A percentile compares a stretch with the other conserved stretches of the same genome.
Conservation (phyloP, 352 stramenopile genomes). For the Globisporangium middletonii region DNA sequence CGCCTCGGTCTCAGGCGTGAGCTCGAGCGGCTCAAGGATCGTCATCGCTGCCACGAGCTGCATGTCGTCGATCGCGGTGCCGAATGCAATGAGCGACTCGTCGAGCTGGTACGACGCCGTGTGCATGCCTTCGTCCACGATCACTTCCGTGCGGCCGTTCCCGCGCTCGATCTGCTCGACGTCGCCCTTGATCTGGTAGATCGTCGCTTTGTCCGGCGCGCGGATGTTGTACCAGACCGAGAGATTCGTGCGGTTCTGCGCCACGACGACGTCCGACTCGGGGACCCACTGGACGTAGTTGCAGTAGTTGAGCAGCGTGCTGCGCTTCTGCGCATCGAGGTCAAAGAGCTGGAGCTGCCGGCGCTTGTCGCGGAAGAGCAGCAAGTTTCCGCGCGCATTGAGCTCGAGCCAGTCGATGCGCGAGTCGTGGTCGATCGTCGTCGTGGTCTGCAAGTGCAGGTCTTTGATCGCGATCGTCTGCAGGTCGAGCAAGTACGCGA, state of each 20-base stretch:
- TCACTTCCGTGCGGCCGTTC: slow-evolving; percentile 92
- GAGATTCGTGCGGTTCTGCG: slow-evolving; percentile 88
- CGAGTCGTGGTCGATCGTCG: slow-evolving; percentile 89
- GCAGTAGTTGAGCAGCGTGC: slow-evolving; percentile 91
- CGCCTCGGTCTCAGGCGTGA: slow-evolving; percentile 88
- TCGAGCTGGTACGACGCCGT: slow-evolving; percentile 91
- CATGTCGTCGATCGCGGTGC: slow-evolving; percentile 90
- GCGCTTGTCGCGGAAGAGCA: slow-evolving; percentile 92
- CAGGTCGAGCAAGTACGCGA: slow-evolving; percentile 91
- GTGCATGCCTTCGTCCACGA: slow-evolving; percentile 93
- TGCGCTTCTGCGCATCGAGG: slow-evolving; percentile 78
- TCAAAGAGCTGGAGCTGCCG: slow-evolving; percentile 91
- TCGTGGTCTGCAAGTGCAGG: slow-evolving; percentile 66
- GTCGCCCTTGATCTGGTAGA: slow-evolving; percentile 93
- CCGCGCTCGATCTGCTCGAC: slow-evolving; percentile 93
- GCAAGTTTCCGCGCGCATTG: slow-evolving; percentile 84
- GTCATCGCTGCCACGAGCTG: slow-evolving; percentile 89
- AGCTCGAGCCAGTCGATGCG: slow-evolving; percentile 94
- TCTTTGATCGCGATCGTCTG: slow-evolving; percentile 91
- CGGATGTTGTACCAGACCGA: slow-evolving; percentile 97
- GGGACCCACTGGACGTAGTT: slow-evolving; percentile 96
- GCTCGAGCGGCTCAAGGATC: slow-evolving; percentile 89
- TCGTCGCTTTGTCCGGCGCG: slow-evolving; percentile 90
- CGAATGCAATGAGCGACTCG: slow-evolving; percentile 92
- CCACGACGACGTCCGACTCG: slow-evolving; percentile 93